Conservation (phyloP, 75 land plant species). For the Cryptomeria japonica region DNA sequence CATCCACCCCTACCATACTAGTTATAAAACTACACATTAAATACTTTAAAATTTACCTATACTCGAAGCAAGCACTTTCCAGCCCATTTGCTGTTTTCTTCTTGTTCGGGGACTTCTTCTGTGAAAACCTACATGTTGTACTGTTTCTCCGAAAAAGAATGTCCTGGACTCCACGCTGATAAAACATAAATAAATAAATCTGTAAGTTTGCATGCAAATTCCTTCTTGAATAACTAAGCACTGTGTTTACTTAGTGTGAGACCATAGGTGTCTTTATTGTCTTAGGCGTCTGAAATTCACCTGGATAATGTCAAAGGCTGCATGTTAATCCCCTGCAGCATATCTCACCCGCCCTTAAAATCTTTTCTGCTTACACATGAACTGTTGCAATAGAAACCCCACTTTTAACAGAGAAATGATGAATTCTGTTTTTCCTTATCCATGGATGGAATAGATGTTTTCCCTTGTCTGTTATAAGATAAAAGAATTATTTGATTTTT, state of each 20-base stretch:
- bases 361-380: not conserved
- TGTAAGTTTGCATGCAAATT: not conserved
- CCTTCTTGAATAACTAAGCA: not conserved
- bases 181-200: not conserved
- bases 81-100: conserved; percentile 1
- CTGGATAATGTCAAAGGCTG: conserved; percentile 9
- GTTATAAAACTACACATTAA: not conserved
- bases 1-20: not conserved
- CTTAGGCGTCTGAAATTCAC: not conserved
- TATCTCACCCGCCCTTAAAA: not conserved
- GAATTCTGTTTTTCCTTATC: not conserved
- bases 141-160: not conserved
- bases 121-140: not conserved
- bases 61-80: not conserved
- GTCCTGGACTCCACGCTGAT: conserved; percentile 4
- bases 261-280: not conserved
- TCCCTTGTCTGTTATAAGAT: not conserved
- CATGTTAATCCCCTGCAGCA: conserved; percentile 3
- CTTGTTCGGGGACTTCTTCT: not conserved
- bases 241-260: too few species aligned
- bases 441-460: not conserved
- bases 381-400: not conserved
- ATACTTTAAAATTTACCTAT: not conserved
- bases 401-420: not conserved
- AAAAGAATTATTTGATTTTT: not conserved